Percentiles rank a stretch among this genome's conserved stretches.
These are phyloP conservation scores for Pythium diclinum DNA, from an alignment of 352 stramenopile genomes.

Conservation along the genomic window DNA sequence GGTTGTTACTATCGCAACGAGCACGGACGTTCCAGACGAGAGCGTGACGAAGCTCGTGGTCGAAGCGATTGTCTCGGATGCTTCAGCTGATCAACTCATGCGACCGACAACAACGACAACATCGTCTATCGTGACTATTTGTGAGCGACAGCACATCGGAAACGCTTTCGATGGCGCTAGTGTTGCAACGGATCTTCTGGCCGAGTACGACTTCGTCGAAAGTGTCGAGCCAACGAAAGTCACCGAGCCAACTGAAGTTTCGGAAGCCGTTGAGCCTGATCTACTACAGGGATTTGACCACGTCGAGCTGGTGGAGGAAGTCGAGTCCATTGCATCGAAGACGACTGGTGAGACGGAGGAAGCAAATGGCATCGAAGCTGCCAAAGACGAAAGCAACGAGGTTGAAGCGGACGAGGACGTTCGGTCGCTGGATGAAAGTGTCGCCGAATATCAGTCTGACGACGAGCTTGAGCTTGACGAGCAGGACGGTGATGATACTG, in stretches of 20 bases:
- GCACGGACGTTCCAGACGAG: not conserved
- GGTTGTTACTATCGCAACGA: not conserved
- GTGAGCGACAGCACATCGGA: not conserved
- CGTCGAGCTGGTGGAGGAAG: conserved; percentile 10
- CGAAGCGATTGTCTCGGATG: not conserved
- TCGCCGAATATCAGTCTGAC: not conserved
- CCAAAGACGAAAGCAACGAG: not conserved
- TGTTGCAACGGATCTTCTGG: not conserved
- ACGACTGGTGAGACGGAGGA: not conserved
- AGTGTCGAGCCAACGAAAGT: not conserved
- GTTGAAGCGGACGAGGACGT: not conserved
- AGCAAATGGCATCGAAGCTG: not conserved
- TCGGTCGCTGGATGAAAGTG: not conserved
- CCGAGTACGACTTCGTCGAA: conserved; percentile 3
- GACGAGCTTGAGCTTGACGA: not conserved
- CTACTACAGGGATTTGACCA: conserved; percentile 14
- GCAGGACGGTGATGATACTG: not conserved
- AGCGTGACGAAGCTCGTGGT: not conserved
- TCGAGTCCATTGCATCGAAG: conserved; percentile 5
- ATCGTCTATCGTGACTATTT: not conserved
- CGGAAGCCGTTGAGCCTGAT: not conserved
- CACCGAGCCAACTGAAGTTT: not conserved
- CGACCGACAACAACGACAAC: not conserved
- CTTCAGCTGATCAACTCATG: not conserved
- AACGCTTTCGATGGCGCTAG: not conserved